Evolutionary conservation across 768 basidiomycete genomes (phyloP), one percentile per base, ranked within the genome.

Genomic region (Ephemerocybe angulata): DNA sequence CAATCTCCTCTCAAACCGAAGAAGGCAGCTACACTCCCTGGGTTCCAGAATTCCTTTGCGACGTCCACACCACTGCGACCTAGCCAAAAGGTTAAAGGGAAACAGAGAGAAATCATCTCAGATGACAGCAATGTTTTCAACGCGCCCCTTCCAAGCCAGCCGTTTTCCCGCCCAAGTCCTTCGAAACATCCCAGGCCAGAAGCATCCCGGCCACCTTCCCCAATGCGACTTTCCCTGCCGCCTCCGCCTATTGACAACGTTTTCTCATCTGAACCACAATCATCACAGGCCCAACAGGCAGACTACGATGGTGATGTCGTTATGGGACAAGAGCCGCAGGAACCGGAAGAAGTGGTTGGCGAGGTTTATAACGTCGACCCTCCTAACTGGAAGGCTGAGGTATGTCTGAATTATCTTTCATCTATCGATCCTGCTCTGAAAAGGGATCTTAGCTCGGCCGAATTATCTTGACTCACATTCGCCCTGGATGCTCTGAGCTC

Each of bases 381-480:
- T 47, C 69, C 77, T 12, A 79, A 82, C 56, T 81, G 81, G 81
- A 78, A 73, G 55, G 71, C 73, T 17, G 79, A 85, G 74, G 87
- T 88, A 64, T 21, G 69, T 11, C 12, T 43, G 38, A 17, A 15
- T 27, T 8, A 30, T 12, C 24, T 35, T 13, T 35, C 37, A 10
- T 10, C 27, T 35, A 10, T 7, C 12, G 22, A n/a, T 51, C 48
- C 50, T 35, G 22, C 21, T 22, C 27, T 35, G 3, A 42, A 19
- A 52, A 13, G 41, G 3, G 19, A n/a, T 44, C 41, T 40, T 58
- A 90, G 88, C 68, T 88, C 44, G 81, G 79, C 58, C 75, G 79
- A 38, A 73, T 86, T 27, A 65, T 89, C n/a, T 62, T 88, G 51
- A 81, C 79, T 0, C 88, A 90, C 65, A 70, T 72, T 2, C 65